phyloP scores from a whole-genome alignment of 2,329 filamentous ascomycete genomes.

The Aureobasidium uvarum region DNA sequence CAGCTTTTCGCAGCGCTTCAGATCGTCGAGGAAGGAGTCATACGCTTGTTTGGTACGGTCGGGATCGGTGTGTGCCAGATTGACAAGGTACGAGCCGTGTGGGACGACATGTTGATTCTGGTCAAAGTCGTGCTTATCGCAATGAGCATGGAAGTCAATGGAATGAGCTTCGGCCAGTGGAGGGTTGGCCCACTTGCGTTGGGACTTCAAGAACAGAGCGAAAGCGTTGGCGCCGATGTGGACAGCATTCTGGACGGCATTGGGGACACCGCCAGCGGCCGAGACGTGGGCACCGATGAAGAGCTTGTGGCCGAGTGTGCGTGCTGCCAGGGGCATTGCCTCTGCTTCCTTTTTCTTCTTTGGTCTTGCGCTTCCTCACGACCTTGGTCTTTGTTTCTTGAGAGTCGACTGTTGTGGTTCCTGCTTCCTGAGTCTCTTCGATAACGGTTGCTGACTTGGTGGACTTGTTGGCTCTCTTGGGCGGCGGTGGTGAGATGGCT shows the following conservation, averaged over 20 bases:
- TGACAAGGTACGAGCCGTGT: constrained; percentile 95
- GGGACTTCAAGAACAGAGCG: constrained; percentile 92
- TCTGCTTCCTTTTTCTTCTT: constrained; percentile 58
- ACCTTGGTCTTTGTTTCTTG: constrained; percentile 29
- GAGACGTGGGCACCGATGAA: constrained; percentile 92
- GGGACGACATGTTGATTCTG: constrained; percentile 73
- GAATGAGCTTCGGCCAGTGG: constrained; percentile 67
- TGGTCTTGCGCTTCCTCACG: constrained; percentile 53
- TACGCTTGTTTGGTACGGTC: constrained; percentile 84
- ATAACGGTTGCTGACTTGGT: constrained; percentile 26
- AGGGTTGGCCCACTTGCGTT: constrained; percentile 90
- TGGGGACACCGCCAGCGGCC: constrained; percentile 86
- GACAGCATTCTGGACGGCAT: constrained; percentile 60
- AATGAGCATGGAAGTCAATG: constrained; percentile 66
- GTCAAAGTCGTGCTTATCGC: constrained; percentile 69
- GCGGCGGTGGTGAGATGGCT: background rate
- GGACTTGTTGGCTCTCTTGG: constrained; percentile 15
- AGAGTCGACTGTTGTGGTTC: no score
- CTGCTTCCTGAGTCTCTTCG: constrained; percentile 5
- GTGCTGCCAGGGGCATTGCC: constrained; percentile 63
- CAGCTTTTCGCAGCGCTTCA: constrained; percentile 77
- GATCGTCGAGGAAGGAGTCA: constrained; percentile 79
- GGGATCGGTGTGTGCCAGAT: constrained; percentile 80
- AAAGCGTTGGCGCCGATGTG: constrained; percentile 75
- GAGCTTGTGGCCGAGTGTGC: constrained; percentile 72